These are phyloP conservation scores for Filosporella fistucella DNA, from an alignment of 495 filamentous ascomycete species.

Conservation along the genomic window DNA sequence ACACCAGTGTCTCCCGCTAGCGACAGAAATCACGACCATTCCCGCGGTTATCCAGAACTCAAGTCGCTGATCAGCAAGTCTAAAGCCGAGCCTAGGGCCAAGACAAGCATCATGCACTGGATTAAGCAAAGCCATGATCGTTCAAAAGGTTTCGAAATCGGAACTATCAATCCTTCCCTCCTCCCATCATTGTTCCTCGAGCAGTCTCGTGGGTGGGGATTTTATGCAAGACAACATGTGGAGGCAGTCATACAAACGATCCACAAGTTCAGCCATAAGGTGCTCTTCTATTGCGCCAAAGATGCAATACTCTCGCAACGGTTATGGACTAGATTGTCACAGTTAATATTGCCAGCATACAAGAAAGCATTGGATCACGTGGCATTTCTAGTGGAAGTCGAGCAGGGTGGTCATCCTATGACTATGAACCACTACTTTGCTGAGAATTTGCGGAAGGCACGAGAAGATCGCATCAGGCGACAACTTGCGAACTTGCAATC, in stretches of 20 bases:
- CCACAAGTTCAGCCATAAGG: conserved; percentile 31
- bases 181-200: conserved; percentile 34
- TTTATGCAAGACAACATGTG: conserved; percentile 33
- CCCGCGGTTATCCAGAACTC: too few species aligned
- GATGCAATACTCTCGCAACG: conserved; percentile 25
- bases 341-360: conserved; percentile 33
- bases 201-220: conserved; percentile 39
- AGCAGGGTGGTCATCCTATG: conserved; percentile 32
- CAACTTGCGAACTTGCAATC: conserved; percentile 1
- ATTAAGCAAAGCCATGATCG: conserved; percentile 7
- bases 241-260: conserved; percentile 37
- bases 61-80: too few species aligned
- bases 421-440: conserved; percentile 47
- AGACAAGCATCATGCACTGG: conserved; percentile 14
- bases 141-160: conserved; percentile 11
- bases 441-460: conserved; percentile 35
- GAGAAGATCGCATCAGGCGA: background rate
- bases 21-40: too few species aligned
- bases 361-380: conserved; percentile 29
- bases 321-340: conserved; percentile 27
- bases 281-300: conserved; percentile 18
- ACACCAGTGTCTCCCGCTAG: too few species aligned
- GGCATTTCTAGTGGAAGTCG: conserved; percentile 35
- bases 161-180: conserved; percentile 27
- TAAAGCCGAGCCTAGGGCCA: too few species aligned